Percentiles rank a stretch among this genome's conserved stretches.
Evolutionary conservation across 192 early-diverging fungal genomes (phyloP).

Genomic region (Coemansia sp.): DNA sequence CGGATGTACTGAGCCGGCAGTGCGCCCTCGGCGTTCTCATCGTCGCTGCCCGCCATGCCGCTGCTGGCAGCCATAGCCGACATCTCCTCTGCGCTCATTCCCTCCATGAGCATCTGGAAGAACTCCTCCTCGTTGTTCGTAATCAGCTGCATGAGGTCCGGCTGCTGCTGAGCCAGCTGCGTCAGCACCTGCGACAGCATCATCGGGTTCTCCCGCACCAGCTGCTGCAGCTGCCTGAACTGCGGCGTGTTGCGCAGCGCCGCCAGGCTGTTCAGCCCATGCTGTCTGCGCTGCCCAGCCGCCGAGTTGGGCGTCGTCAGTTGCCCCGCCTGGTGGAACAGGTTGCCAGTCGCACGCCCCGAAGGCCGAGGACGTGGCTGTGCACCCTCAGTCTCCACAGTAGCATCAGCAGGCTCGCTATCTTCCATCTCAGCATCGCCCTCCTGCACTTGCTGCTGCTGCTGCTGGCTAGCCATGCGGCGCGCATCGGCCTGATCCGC

Average conservation of each 20-base stretch:
- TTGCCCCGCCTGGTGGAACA: constrained; percentile 65
- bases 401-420: not conserved
- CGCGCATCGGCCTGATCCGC: constrained; percentile 43
- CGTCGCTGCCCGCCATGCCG: constrained; percentile 30
- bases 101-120: constrained; percentile 68
- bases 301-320: constrained; percentile 4
- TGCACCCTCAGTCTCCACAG: not conserved
- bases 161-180: constrained; percentile 84
- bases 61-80: constrained; percentile 23
- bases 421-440: constrained; percentile 13
- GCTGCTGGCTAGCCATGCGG: constrained; percentile 12
- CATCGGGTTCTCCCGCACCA: constrained; percentile 85
- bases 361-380: constrained; percentile 21
- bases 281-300: constrained; percentile 27
- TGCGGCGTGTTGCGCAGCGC: constrained; percentile 78
- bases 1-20: constrained; percentile 67
- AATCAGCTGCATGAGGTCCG: constrained; percentile 80
- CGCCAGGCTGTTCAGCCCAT: constrained; percentile 42
- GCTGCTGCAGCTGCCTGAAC: constrained; percentile 88
- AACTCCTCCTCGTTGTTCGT: constrained; percentile 80
- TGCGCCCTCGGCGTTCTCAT: constrained; percentile 64
- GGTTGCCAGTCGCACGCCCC: constrained; percentile 43
- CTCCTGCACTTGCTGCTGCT: constrained; percentile 52
- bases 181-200: constrained; percentile 85
- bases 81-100: constrained; percentile 44